Evolutionary conservation across 2,329 filamentous ascomycete species (phyloP).

Genomic region (Nigrospora osmanthi): DNA sequence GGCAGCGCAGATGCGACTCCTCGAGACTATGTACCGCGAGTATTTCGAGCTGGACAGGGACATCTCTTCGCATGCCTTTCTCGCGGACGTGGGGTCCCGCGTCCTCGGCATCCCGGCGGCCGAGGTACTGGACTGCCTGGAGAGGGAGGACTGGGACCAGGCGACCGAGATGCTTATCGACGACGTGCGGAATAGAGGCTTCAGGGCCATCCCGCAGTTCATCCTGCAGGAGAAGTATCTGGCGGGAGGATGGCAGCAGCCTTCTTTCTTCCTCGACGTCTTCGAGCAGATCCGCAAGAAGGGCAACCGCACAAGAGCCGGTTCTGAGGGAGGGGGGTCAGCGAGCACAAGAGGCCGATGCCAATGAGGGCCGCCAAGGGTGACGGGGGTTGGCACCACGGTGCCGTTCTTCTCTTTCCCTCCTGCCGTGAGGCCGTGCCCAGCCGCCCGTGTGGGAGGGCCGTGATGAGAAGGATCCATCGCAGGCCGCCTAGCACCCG

Average conservation of each 20-base stretch:
- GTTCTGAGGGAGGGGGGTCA: too few relatives aligned
- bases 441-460: too few relatives aligned
- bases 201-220: slow-evolving; percentile 67
- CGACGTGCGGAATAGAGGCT: slow-evolving; percentile 14
- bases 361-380: too few relatives aligned
- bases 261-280: slow-evolving; percentile 54
- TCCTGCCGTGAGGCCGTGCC: too few relatives aligned
- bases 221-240: slow-evolving; percentile 61
- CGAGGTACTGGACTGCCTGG: slow-evolving; percentile 20
- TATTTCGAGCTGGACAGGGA: slow-evolving; percentile 34
- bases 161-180: slow-evolving; percentile 15
- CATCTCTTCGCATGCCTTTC: slow-evolving; percentile 29
- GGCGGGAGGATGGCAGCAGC: slow-evolving; percentile 64
- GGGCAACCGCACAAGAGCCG: too few relatives aligned
- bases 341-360: too few relatives aligned
- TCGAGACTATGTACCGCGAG: slow-evolving; percentile 31
- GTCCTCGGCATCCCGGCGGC: slow-evolving; percentile 4
- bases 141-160: slow-evolving; percentile 24
- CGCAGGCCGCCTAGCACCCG: too few relatives aligned
- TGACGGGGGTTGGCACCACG: too few relatives aligned
- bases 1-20: slow-evolving; percentile 27
- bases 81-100: slow-evolving; percentile 21
- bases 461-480: too few relatives aligned
- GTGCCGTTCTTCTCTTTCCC: too few relatives aligned
- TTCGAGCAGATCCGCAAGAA: slow-evolving; percentile 48